Evolutionary conservation across 805 yeast genomes (phyloP), one percentile per base, ranked within the genome.

Genomic region (Candida saitoana): DNA sequence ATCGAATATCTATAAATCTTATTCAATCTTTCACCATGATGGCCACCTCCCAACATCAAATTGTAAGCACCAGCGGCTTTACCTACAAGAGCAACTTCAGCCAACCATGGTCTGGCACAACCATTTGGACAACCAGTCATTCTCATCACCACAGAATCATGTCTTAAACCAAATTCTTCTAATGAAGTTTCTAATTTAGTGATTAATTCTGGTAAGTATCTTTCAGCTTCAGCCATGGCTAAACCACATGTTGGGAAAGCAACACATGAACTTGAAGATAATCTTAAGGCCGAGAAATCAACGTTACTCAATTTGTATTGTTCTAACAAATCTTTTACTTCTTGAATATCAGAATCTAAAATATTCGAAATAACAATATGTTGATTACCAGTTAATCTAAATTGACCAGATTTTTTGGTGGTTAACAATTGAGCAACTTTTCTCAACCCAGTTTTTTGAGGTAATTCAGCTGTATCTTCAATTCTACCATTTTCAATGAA

Each of bases 41-140:
- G 90, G 31, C 96, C 96, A 60, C 98, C 98, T 54, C 98, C 98
- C 51, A 91, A 74, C 87, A 90, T 75, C 66, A 91, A 75, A 66
- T 91, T 91, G 68, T 91, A 91, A 14, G 95, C 89, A 40, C 95
- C 96, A 49, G 76, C 80, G 0, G 98, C 96, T 63, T 91, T 91
- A 63, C 98, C 98, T 44, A 91, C 95, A 45, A 89, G 74, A 0
- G 97, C 98, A 44, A 91, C 80, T 64, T 91, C 98, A 3, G 97
- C 98, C 39, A 91, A 69, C 97, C 97, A 91, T 20, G 98, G 98
- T 65, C 98, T 82, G 18, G 98, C 93, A 73, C 98, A 91, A 52
- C 98, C 98, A 63, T 91, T 91, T 42, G 97, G 97, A 76, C 98
- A 91, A 43, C 98, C 98, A 22, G 97, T 91, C 97, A 91, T 90